Evolutionary conservation across 2,329 filamentous ascomycete species (phyloP).

Genomic region (Corinectria fuckeliana): DNA sequence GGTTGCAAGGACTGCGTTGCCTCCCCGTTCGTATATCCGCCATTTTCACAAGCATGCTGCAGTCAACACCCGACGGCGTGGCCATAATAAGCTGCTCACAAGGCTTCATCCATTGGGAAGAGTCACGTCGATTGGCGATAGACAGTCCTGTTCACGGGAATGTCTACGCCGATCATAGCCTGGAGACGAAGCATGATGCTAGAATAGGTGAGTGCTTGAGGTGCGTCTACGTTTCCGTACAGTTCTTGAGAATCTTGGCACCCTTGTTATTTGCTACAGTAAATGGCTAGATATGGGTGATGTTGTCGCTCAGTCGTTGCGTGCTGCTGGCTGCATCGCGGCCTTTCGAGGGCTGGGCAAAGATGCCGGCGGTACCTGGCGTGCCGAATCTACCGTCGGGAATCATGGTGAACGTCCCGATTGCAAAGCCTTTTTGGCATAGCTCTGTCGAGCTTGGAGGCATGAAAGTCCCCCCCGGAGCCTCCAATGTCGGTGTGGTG

Average conservation of each 20-base stretch:
- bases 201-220: slow-evolving; percentile 44
- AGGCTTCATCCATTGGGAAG: slow-evolving; percentile 27
- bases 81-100: slow-evolving; percentile 24
- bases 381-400: slow-evolving; percentile 31
- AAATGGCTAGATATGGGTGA: slow-evolving; percentile 85
- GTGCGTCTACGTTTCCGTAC: slow-evolving; percentile 45
- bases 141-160: slow-evolving; percentile 57
- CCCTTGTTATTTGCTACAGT: slow-evolving; percentile 86
- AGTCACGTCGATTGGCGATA: slow-evolving; percentile 29
- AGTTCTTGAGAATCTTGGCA: slow-evolving; percentile 73
- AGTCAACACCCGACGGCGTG: slow-evolving; percentile 26
- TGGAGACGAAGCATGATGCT: slow-evolving; percentile 41
- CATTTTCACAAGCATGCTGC: slow-evolving; percentile 1
- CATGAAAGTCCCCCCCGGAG: slow-evolving; percentile 23
- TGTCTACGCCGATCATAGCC: slow-evolving; percentile 38
- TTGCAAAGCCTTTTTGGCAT: slow-evolving; percentile 63
- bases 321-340: slow-evolving; percentile 59
- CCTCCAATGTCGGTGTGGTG: slow-evolving; percentile 28
- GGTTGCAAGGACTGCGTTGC: not conserved
- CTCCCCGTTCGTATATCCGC: not conserved
- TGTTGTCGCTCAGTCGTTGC: slow-evolving; percentile 78
- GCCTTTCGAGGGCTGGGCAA: slow-evolving; percentile 42
- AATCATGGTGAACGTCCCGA: slow-evolving; percentile 46
- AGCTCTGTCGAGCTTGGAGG: slow-evolving; percentile 64
- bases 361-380: slow-evolving; percentile 66